Base-by-base conservation (phyloP, 441 rosid genomes). In the Lepidium campestre region DNA sequence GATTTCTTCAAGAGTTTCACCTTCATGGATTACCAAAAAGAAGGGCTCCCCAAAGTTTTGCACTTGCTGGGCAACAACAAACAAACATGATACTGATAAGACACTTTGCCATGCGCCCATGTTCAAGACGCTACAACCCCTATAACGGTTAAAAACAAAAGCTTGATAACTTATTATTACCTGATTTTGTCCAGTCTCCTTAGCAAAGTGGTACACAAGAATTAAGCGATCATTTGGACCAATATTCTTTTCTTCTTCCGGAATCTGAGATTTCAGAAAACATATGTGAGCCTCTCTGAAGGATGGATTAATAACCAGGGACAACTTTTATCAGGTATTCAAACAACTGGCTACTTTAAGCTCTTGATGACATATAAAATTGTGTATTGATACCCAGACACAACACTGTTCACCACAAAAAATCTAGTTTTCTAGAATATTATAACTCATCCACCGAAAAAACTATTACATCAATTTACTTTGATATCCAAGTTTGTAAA, bases 21-120 rank as follows among this genome's bases (percentile, higher is more conserved):
- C 84, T 79, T 84, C 89, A 66, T 66, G 85, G 75, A 86, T 77
- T 37, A 84, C 86, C 68, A 84, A 78, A 70, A 86, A 81, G 77
- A 86, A 86, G 31, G 92, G 92, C 78, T 84, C 88, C 15, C 93
- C 93, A 68, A 87, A 87, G 76, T 85, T 87, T 60, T 80, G 88
- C 52, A 83, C 80, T 75, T 78, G 82, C 85, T 77, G 77, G 56
- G 74, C 47, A 73, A 50, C 47, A 73, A 50, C 36, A 60, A 59
- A 65, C 37, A 53, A 66, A 32, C 47, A 60, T 48, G 34, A 55
- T 42, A 57, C 20, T 10, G 25, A 22, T 74, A 45, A 54, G 29
- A 55, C 41, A 17, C 40, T n/a, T 47, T 52, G 68, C 29, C 31
- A 39, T 12, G 0, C n/a, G 7, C 48, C 18, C 4, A 6, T 17